Percentiles rank a stretch among this genome's conserved stretches.
Evolutionary conservation across 192 early-diverging fungal genomes (phyloP).

Genomic region (Backusella westeae): DNA sequence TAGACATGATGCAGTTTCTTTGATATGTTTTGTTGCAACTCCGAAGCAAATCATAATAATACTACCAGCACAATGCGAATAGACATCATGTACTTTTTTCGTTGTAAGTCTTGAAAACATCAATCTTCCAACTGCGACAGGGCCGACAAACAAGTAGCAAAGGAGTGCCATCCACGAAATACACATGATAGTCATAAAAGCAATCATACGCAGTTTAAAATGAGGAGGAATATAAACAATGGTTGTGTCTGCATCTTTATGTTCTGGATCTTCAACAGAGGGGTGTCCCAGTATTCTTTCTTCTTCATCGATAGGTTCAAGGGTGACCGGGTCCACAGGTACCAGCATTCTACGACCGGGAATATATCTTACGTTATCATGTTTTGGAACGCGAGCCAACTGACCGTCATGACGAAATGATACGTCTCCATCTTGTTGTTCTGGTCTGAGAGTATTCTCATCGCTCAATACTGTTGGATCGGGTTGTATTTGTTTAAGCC

Average conservation of each 20-base stretch:
- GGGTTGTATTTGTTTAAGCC: slow-evolving; percentile 32
- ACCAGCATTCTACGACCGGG: slow-evolving; percentile 81
- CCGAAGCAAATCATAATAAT: neutral
- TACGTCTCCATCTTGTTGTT: slow-evolving; percentile 32
- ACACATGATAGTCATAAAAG: slow-evolving; percentile 51
- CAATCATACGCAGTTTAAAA: slow-evolving; percentile 56
- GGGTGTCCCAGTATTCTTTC: slow-evolving; percentile 62
- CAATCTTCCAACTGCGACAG: neutral
- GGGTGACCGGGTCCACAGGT: slow-evolving; percentile 55
- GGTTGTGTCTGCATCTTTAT: slow-evolving; percentile 45
- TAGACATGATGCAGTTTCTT: neutral
- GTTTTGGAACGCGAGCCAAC: slow-evolving; percentile 77
- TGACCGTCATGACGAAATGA: slow-evolving; percentile 46
- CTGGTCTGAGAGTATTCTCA: neutral
- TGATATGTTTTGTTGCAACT: neutral
- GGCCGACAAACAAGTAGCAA: neutral
- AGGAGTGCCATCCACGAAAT: slow-evolving; percentile 10
- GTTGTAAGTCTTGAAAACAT: neutral
- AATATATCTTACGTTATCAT: slow-evolving; percentile 77
- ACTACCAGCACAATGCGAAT: neutral
- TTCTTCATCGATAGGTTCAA: slow-evolving; percentile 48
- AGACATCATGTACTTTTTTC: slow-evolving; percentile 1
- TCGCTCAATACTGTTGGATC: neutral
- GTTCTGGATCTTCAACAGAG: slow-evolving; percentile 19
- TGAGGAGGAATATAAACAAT: slow-evolving; percentile 81